Evolutionary conservation across 306 rosid genomes (phyloP), one percentile per base, ranked within the genome.

Genomic region (Crataegus laevigata): DNA sequence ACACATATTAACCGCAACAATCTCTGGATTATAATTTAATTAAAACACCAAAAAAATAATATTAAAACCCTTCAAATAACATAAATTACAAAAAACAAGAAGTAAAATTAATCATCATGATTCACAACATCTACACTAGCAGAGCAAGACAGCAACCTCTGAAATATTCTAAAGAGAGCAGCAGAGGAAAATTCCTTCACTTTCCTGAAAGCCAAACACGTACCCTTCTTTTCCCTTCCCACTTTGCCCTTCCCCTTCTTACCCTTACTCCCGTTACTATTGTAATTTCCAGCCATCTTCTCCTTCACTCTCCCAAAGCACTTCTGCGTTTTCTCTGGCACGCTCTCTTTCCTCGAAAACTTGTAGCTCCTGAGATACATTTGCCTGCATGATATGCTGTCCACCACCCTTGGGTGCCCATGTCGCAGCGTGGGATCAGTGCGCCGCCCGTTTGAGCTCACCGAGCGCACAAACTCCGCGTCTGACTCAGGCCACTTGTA

Each of bases 401-500:
- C 98, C 81, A 90, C 98, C 54, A 94, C 96, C 71, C 85, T 79
- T 0, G 96, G 78, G 43, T 86, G 91, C 9, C 86, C 88, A 26
- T 81, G 86, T 21, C 76, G 79, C 25, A 10, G 69, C 1, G 17
- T 24, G 9, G n/a, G 61, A 34, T 51, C 14, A 7, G 84, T 78
- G 8, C 42, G 72, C 29, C 83, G 42, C 42, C 78, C 76, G 1
- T 78, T 85, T 13, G 87, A 79, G 63, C 93, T 84, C 54, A 87
- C 85, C 0, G 91, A 90, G 54, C 80, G 78, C 75, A 87, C 92
- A 24, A 91, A 88, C 91, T 93, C 98, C 3, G 90, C 91, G 0
- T 91, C 97, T 0, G 96, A 91, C 55, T 94, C 98, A 4, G 94
- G 93, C 97, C 96, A 91, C 77, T 88, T 90, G 87, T 88, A 86